Percentiles rank a stretch among this genome's conserved stretches.
These are phyloP conservation scores for Phyllachora maydis DNA, from an alignment of 2,329 filamentous ascomycete genomes.

Conservation along the genomic window DNA sequence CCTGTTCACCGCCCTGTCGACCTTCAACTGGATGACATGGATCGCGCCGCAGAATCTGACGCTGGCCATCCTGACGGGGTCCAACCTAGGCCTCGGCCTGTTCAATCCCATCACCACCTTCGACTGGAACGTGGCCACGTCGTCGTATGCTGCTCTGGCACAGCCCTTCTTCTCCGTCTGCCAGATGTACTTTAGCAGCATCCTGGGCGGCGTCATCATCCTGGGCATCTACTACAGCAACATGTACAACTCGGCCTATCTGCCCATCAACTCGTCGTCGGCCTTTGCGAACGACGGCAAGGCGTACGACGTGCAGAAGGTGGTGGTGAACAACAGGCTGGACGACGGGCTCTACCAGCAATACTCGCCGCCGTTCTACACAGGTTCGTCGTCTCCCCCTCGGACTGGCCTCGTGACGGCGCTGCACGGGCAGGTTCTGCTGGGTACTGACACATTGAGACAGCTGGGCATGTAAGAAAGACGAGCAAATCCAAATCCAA, in stretches of 20 bases:
- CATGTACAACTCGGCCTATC: constrained; percentile 19
- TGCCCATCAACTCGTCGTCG: constrained; percentile 24
- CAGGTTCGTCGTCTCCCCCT: too few relatives aligned
- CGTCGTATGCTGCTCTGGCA: constrained; percentile 14
- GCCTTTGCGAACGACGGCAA: constrained; percentile 22
- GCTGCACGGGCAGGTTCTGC: too few relatives aligned
- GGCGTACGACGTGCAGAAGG: constrained; percentile 16
- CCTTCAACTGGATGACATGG: constrained; percentile 29
- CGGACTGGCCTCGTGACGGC: too few relatives aligned
- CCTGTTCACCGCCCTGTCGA: constrained; percentile 18
- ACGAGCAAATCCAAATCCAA: too few relatives aligned
- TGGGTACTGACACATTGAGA: too few relatives aligned
- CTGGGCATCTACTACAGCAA: constrained; percentile 20
- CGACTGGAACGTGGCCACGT: constrained; percentile 24
- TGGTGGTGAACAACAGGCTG: constrained; percentile 16
- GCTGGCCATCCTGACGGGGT: constrained; percentile 20
- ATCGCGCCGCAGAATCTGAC: constrained; percentile 22
- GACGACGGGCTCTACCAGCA: constrained; percentile 16
- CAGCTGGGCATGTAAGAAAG: too few relatives aligned
- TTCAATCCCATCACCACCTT: constrained; percentile 28
- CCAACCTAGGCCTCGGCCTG: constrained; percentile 15
- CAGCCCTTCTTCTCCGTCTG: constrained; percentile 18
- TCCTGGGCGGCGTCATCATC: constrained; percentile 17
- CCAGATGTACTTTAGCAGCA: constrained; percentile 13
- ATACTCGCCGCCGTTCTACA: constrained; percentile 22